Evolutionary conservation across 805 yeast species (phyloP).

Genomic region (Pichia eremophila): DNA sequence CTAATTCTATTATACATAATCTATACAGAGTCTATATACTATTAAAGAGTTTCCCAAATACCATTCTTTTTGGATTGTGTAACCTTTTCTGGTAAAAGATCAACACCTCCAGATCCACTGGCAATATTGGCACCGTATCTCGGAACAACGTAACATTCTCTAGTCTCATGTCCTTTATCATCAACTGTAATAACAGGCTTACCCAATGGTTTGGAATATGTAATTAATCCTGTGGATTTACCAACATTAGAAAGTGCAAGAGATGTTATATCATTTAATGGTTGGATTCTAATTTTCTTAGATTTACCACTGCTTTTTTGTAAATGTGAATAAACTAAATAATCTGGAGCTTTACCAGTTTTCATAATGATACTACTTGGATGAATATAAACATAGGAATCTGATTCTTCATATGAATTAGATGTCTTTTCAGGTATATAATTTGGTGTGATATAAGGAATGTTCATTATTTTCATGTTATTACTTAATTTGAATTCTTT

Average conservation of each 20-base stretch:
- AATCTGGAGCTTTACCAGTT: constrained; percentile 62
- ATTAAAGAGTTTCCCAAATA: constrained; percentile 43
- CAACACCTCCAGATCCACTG: constrained; percentile 89
- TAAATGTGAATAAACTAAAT: constrained; percentile 62
- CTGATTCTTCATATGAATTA: constrained; percentile 27
- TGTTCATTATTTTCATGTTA: constrained; percentile 43
- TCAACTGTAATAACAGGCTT: constrained; percentile 86
- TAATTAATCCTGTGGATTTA: constrained; percentile 57
- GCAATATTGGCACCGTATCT: constrained; percentile 63
- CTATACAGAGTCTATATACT: no score
- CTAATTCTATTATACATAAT: no score
- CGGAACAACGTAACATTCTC: constrained; percentile 88
- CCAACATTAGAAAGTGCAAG: constrained; percentile 72
- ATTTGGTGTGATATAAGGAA: constrained; percentile 58
- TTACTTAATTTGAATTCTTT: constrained; percentile 53
- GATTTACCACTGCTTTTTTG: constrained; percentile 41
- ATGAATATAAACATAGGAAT: constrained; percentile 66
- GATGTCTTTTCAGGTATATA: constrained; percentile 24
- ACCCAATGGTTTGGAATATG: constrained; percentile 87
- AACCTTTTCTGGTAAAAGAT: constrained; percentile 72
- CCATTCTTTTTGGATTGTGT: constrained; percentile 60
- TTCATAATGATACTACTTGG: constrained; percentile 58
- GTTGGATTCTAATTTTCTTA: constrained; percentile 52
- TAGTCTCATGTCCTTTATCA: constrained; percentile 58
- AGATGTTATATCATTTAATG: constrained; percentile 68